phyloP scores from a whole-genome alignment of 345 rosid genomes.

The Pistacia vera region DNA sequence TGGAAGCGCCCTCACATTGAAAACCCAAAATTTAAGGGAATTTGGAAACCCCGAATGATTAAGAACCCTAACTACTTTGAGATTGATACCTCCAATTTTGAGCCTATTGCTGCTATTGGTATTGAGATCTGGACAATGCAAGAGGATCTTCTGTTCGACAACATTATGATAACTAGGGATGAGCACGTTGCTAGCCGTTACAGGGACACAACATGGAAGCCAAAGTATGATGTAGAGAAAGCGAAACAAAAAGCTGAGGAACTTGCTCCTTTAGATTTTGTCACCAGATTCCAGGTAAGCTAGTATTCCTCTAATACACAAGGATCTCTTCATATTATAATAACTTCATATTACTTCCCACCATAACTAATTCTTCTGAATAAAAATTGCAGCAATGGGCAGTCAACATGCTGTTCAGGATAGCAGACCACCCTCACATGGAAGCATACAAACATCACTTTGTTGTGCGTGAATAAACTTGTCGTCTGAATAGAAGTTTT shows the following conservation, averaged over 20 bases:
- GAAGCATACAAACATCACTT: slow-evolving; percentile 29
- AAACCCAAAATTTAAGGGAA: slow-evolving; percentile 55
- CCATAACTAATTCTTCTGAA: slow-evolving; percentile 8
- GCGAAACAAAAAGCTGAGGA: slow-evolving; percentile 46
- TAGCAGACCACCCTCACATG: slow-evolving; percentile 29
- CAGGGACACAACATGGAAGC: slow-evolving; percentile 47
- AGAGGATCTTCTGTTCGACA: slow-evolving; percentile 56
- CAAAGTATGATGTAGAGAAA: slow-evolving; percentile 49
- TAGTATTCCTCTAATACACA: neutral
- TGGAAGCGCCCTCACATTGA: slow-evolving; percentile 59
- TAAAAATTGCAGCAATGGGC: slow-evolving; percentile 25
- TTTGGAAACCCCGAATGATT: slow-evolving; percentile 56
- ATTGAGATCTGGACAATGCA: slow-evolving; percentile 77
- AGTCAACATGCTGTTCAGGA: slow-evolving; percentile 32
- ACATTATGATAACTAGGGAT: slow-evolving; percentile 43
- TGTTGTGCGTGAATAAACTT: slow-evolving; percentile 20
- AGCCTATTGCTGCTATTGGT: slow-evolving; percentile 58
- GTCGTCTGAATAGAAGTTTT: neutral
- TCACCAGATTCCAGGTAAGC: slow-evolving; percentile 43
- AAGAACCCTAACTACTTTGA: slow-evolving; percentile 54
- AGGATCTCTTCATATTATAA: neutral
- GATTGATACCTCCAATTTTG: slow-evolving; percentile 46
- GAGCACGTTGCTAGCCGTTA: slow-evolving; percentile 44
- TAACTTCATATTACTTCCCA: neutral
- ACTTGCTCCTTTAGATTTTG: slow-evolving; percentile 33